Conservation (phyloP, 2,329 filamentous ascomycete genomes). For the Chrysoporthe cubensis region DNA sequence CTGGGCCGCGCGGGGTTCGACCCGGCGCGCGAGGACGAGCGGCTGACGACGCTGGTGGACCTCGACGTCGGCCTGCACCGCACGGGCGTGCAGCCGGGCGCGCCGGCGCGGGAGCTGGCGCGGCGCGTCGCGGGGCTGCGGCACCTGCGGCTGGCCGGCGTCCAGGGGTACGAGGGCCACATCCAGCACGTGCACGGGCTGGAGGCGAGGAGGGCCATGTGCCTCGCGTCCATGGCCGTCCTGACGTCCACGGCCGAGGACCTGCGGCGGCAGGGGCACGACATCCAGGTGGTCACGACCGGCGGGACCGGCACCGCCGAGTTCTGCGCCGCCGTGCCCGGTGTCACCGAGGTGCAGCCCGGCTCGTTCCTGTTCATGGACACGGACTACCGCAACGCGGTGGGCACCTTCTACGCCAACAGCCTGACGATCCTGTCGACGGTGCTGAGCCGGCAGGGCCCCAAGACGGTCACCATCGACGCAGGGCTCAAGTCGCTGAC, state of each 20-base stretch:
- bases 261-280: conserved; percentile 46
- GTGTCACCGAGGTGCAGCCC: conserved; percentile 58
- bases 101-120: conserved; percentile 46
- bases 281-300: conserved; percentile 54
- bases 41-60: conserved; percentile 49
- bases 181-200: conserved; percentile 53
- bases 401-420: conserved; percentile 52
- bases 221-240: conserved; percentile 50
- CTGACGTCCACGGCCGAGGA: conserved; percentile 48
- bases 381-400: conserved; percentile 57
- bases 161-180: conserved; percentile 59
- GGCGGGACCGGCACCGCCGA: conserved; percentile 58
- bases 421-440: conserved; percentile 53
- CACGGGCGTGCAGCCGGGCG: conserved; percentile 50
- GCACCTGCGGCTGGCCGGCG: conserved; percentile 50
- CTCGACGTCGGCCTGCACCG: conserved; percentile 55
- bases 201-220: conserved; percentile 46
- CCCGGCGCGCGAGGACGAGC: conserved; percentile 32
- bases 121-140: conserved; percentile 41
- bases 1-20: conserved; percentile 40
- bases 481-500: conserved; percentile 54
- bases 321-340: conserved; percentile 54
- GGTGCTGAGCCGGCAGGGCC: conserved; percentile 51
- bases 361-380: conserved; percentile 63
- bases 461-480: conserved; percentile 51